These are phyloP conservation scores for Tulasnella sp. DNA, from an alignment of 768 basidiomycete species.

Conservation along the genomic window DNA sequence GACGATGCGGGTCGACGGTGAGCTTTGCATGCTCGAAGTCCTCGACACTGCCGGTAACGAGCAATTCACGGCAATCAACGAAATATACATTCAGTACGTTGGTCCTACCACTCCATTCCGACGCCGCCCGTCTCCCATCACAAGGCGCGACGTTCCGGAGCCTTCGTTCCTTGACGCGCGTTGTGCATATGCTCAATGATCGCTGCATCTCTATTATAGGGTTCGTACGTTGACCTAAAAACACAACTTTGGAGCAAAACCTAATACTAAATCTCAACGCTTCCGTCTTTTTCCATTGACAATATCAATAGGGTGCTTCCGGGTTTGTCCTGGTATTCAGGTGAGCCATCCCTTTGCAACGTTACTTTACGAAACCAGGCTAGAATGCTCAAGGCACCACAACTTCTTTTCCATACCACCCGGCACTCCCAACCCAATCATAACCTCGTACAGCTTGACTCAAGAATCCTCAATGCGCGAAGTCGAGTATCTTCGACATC, in stretches of 20 bases:
- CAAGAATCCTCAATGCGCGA: slow-evolving; percentile 73
- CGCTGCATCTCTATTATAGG: background rate
- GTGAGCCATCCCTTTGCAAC: slow-evolving; percentile 25
- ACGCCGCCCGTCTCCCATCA: background rate
- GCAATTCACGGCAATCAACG: slow-evolving; percentile 17
- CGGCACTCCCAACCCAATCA: background rate
- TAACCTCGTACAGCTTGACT: slow-evolving; percentile 42
- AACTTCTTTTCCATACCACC: no score
- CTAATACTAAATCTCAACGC: background rate
- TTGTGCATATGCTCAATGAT: background rate
- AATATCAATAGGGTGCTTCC: slow-evolving; percentile 30
- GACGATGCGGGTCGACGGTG: slow-evolving; percentile 13
- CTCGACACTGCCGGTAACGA: slow-evolving; percentile 18
- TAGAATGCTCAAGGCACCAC: no score
- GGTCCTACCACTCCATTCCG: background rate
- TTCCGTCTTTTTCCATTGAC: background rate
- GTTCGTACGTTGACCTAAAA: background rate
- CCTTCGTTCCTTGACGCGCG: background rate
- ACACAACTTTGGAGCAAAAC: background rate
- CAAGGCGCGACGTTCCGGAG: background rate
- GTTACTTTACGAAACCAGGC: no score
- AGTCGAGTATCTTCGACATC: slow-evolving; percentile 65
- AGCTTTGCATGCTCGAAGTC: slow-evolving; percentile 14
- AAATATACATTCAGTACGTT: slow-evolving; percentile 16
- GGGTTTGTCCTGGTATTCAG: slow-evolving; percentile 80